A percentile compares a stretch with the other conserved stretches of the same genome.
Evolutionary conservation across 2,329 filamentous ascomycete genomes (phyloP).

Genomic region (Dactylonectria macrodidyma): DNA sequence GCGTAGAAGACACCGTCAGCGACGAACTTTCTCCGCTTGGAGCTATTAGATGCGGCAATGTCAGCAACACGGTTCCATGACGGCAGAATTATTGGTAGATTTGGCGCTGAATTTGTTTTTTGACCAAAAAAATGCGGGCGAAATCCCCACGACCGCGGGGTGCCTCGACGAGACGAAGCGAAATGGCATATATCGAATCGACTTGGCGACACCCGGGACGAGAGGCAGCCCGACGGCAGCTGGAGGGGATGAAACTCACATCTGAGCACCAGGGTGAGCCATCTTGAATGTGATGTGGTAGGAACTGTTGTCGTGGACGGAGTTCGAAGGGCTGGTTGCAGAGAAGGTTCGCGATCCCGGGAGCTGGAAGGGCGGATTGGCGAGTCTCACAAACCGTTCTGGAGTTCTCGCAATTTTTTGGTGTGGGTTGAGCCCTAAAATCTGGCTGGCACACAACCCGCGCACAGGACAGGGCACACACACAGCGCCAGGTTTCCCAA

Average conservation of each 20-base stretch:
- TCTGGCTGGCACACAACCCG: slow-evolving; percentile 33
- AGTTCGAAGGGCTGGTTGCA: slow-evolving; percentile 52
- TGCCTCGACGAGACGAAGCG: slow-evolving; percentile 12
- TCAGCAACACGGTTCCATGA: slow-evolving; percentile 37
- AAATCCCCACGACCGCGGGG: slow-evolving; percentile 23
- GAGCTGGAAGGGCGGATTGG: slow-evolving; percentile 45
- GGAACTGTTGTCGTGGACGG: slow-evolving; percentile 54
- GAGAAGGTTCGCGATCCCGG: slow-evolving; percentile 51
- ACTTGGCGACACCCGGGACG: slow-evolving; percentile 6
- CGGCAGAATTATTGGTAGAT: background rate
- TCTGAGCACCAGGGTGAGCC: slow-evolving; percentile 74
- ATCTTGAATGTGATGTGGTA: slow-evolving; percentile 63
- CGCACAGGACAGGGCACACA: slow-evolving; percentile 5
- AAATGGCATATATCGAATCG: slow-evolving; percentile 6
- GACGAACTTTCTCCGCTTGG: slow-evolving; percentile 95
- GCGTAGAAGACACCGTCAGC: slow-evolving; percentile 99
- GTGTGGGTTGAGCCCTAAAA: slow-evolving; percentile 55
- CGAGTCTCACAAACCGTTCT: slow-evolving; percentile 43
- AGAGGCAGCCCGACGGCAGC: slow-evolving; percentile 13
- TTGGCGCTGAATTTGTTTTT: slow-evolving; percentile 20
- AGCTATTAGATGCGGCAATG: slow-evolving; percentile 65
- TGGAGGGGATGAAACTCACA: slow-evolving; percentile 63
- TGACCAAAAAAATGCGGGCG: slow-evolving; percentile 3
- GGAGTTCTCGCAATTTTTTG: slow-evolving; percentile 47
- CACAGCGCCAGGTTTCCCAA: background rate